Evolutionary conservation across 768 basidiomycete genomes (phyloP).

Genomic region (Mycena capillaripes): DNA sequence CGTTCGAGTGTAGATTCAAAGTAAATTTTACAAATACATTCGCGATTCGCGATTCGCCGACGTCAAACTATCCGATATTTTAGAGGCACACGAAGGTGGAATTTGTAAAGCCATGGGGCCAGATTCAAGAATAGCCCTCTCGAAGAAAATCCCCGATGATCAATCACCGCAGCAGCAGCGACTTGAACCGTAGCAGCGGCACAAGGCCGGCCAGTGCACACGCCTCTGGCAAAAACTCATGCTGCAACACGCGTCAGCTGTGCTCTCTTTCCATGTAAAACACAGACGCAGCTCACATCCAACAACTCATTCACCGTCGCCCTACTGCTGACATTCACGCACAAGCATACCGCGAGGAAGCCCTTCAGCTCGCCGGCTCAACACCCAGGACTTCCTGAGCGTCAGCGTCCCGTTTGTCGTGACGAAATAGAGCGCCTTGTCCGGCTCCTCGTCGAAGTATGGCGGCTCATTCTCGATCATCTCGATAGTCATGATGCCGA

Average conservation of each 20-base stretch:
- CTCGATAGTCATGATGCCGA: slow-evolving; percentile 99
- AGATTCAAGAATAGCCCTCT: no score
- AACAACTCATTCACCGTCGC: slow-evolving; percentile 91
- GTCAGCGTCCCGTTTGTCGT: slow-evolving; percentile 99
- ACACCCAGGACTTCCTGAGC: slow-evolving; percentile 92
- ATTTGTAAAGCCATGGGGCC: no score
- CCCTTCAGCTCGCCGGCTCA: slow-evolving; percentile 93
- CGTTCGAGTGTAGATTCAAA: no score
- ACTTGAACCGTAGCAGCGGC: slow-evolving; percentile 88
- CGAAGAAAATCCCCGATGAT: no score
- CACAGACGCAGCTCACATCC: slow-evolving; percentile 67
- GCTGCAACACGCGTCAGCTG: slow-evolving; percentile 62
- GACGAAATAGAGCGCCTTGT: slow-evolving; percentile 95
- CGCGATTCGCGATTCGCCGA: no score
- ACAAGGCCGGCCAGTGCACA: slow-evolving; percentile 88
- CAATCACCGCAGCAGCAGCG: no score
- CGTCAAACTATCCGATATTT: no score
- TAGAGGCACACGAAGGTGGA: no score
- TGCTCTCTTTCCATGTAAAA: background rate
- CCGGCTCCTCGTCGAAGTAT: slow-evolving; percentile 94
- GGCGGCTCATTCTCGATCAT: slow-evolving; percentile 99
- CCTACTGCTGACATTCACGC: slow-evolving; percentile 94
- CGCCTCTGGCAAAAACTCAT: slow-evolving; percentile 94
- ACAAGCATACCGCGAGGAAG: slow-evolving; percentile 97
- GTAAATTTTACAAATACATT: no score